Conservation (phyloP, 208 protist genomes). For the Crithidia acanthocephali region DNA sequence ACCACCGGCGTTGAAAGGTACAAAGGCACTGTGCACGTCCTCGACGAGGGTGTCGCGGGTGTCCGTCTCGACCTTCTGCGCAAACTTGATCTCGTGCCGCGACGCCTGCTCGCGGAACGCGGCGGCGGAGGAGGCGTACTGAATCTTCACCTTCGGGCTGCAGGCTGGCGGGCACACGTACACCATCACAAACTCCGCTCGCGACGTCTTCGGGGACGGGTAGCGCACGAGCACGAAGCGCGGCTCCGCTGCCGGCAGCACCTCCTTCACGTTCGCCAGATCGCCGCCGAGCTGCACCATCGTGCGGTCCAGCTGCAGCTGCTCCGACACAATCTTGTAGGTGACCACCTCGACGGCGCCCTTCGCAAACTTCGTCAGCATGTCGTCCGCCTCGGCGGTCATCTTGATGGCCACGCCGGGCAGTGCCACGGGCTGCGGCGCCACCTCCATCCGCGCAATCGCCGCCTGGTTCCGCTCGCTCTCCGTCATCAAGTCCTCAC, state of each 20-base stretch:
- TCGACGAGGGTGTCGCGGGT: constrained; percentile 43
- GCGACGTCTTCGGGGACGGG: constrained; percentile 27
- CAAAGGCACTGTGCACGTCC: constrained; percentile 53
- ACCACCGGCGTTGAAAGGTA: constrained; percentile 18
- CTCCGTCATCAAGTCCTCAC: constrained; percentile 76
- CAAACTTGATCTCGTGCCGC: constrained; percentile 50
- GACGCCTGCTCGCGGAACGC: constrained; percentile 59
- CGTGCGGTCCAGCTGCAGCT: constrained; percentile 31
- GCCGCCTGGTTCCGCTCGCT: constrained; percentile 52
- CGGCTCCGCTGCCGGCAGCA: constrained; percentile 40
- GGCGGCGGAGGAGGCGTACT: constrained; percentile 75
- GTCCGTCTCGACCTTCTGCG: constrained; percentile 55
- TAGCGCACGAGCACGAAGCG: constrained; percentile 47
- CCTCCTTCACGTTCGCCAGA: constrained; percentile 24
- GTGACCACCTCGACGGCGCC: constrained; percentile 42
- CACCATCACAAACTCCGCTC: constrained; percentile 50
- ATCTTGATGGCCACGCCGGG: constrained; percentile 64
- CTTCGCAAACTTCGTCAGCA: constrained; percentile 39
- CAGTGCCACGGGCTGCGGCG: constrained; percentile 57
- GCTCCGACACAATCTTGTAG: constrained; percentile 44
- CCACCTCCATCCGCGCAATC: constrained; percentile 69
- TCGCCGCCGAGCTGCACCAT: constrained; percentile 20
- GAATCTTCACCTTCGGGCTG: constrained; percentile 69
- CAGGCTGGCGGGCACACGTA: constrained; percentile 75
- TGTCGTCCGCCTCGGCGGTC: constrained; percentile 38